Conservation (phyloP, 768 basidiomycete genomes). For the Trametopsis cervina region DNA sequence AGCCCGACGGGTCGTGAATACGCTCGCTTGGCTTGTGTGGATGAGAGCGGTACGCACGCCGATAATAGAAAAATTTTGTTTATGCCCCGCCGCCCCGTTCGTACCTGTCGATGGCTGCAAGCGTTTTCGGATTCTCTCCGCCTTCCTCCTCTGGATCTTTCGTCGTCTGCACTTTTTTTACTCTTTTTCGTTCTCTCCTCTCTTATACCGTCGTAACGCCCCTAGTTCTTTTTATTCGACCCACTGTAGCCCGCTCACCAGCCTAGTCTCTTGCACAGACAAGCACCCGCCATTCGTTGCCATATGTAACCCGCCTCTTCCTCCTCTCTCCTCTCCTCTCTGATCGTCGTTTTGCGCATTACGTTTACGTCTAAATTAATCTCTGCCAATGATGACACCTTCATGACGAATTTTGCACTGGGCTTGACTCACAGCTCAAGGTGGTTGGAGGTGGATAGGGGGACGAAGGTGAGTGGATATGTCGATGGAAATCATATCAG, state of each 20-base stretch:
- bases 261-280: conserved; percentile 1
- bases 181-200: no score
- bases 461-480: no score
- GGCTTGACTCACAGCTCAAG: no score
- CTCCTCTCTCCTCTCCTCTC: neutral
- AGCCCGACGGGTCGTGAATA: conserved; percentile 29
- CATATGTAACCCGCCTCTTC: conserved; percentile 9
- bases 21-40: neutral
- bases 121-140: neutral
- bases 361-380: neutral
- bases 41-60: no score
- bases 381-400: neutral
- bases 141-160: conserved; percentile 2
- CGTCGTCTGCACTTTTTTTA: neutral
- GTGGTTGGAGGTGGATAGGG: no score
- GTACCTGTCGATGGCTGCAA: neutral
- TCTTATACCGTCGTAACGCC: no score
- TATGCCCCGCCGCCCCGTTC: conserved; percentile 1
- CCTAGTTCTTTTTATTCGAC: neutral
- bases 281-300: conserved; percentile 6
- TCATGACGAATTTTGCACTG: no score
- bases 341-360: neutral
- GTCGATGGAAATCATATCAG: no score
- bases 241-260: conserved; percentile 5
- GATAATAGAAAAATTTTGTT: conserved; percentile 1